Conservation (phyloP, 2,329 filamentous ascomycete genomes). For the Apiospora hydei region DNA sequence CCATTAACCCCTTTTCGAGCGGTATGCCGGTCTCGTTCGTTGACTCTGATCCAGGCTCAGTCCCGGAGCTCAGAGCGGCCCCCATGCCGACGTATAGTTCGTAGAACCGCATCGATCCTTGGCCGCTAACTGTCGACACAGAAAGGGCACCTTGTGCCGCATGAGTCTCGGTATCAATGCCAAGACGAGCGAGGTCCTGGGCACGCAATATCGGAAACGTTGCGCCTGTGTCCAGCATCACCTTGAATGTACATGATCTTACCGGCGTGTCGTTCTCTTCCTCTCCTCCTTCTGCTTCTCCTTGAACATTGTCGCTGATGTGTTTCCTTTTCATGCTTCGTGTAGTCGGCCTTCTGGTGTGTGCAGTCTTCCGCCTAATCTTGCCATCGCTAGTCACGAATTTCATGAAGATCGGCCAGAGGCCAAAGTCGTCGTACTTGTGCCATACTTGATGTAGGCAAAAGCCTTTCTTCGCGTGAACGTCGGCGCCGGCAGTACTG, state of each 20-base stretch:
- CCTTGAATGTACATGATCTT: constrained; percentile 37
- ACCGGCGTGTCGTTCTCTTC: constrained; percentile 38
- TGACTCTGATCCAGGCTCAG: not conserved
- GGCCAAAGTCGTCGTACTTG: constrained; percentile 35
- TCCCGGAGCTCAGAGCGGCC: constrained; percentile 15
- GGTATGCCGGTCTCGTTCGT: constrained; percentile 32
- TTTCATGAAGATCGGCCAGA: constrained; percentile 31
- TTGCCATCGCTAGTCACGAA: constrained; percentile 30
- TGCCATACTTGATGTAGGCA: constrained; percentile 34
- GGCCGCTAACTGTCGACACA: constrained; percentile 15
- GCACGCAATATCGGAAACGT: constrained; percentile 48
- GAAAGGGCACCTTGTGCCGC: constrained; percentile 43
- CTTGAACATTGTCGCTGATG: constrained; percentile 2
- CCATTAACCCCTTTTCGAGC: constrained; percentile 33
- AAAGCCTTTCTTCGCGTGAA: constrained; percentile 42
- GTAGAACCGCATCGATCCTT: constrained; percentile 23
- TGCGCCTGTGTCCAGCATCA: constrained; percentile 52
- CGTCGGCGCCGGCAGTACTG: not conserved
- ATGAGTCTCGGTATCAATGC: constrained; percentile 44
- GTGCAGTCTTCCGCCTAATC: constrained; percentile 22
- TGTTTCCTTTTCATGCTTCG: not conserved
- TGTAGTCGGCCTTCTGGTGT: not conserved
- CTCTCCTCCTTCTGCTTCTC: constrained; percentile 1
- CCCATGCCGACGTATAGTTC: constrained; percentile 34
- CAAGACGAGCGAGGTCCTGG: constrained; percentile 45